Conservation (phyloP, 164 flowering plant genomes). For the Vitis cinerea region DNA sequence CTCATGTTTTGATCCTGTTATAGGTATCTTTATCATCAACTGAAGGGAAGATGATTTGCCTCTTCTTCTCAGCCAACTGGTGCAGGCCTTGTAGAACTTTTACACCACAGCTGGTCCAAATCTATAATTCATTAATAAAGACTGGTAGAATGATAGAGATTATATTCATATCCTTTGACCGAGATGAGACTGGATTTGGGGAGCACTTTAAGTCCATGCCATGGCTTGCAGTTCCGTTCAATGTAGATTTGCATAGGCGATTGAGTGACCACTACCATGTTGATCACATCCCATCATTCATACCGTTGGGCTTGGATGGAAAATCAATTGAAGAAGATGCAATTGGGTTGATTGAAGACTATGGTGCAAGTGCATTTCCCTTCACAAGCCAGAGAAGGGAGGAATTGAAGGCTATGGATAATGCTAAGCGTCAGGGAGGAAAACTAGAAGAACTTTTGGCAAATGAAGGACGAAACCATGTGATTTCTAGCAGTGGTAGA, state of each 20-base stretch:
- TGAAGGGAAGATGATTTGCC: conserved; percentile 40
- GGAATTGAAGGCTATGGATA: conserved; percentile 43
- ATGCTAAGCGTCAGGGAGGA: conserved; percentile 34
- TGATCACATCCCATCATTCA: conserved; percentile 41
- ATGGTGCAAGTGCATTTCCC: conserved; percentile 56
- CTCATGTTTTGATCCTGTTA: neutral
- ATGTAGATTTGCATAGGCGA: conserved; percentile 14
- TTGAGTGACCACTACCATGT: conserved; percentile 31
- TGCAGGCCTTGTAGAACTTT: conserved; percentile 59
- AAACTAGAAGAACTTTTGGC: conserved; percentile 43
- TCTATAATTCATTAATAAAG: conserved; percentile 35
- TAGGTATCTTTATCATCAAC: conserved; percentile 42
- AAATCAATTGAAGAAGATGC: conserved; percentile 29
- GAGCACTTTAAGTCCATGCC: conserved; percentile 54
- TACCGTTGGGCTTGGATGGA: conserved; percentile 32
- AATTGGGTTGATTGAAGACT: conserved; percentile 47
- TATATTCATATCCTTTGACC: conserved; percentile 50
- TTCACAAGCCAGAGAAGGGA: conserved; percentile 42
- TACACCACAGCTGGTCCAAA: conserved; percentile 39
- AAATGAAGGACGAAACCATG: conserved; percentile 28
- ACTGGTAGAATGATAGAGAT: conserved; percentile 37
- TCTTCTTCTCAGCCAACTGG: conserved; percentile 65
- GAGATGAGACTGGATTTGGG: conserved; percentile 35
- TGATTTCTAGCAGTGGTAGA: conserved; percentile 32
- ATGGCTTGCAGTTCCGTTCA: conserved; percentile 62